Evolutionary conservation across 1,284 basidiomycete species (phyloP).

Genomic region (Ganoderma boninense): DNA sequence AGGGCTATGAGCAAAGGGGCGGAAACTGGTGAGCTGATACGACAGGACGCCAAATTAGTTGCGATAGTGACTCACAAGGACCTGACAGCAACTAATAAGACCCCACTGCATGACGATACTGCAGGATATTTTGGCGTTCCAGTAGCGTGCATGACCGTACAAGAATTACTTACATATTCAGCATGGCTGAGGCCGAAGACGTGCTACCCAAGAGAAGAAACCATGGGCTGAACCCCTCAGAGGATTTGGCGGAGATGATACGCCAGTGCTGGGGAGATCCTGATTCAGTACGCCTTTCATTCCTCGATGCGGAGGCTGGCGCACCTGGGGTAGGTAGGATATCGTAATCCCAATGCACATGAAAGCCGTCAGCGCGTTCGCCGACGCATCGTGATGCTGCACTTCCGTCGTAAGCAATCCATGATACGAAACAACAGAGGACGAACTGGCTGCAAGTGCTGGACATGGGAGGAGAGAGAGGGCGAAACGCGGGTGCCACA

Average conservation of each 20-base stretch:
- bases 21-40: background rate
- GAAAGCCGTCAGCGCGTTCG: slow-evolving; percentile 74
- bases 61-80: slow-evolving; percentile 63
- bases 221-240: slow-evolving; percentile 91
- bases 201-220: slow-evolving; percentile 95
- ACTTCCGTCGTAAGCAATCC: background rate
- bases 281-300: background rate
- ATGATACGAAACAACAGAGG: background rate
- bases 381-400: slow-evolving; percentile 80
- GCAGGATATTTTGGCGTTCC: slow-evolving; percentile 1
- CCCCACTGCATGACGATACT: slow-evolving; percentile 91
- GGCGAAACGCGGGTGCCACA: slow-evolving; percentile 23
- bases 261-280: slow-evolving; percentile 63
- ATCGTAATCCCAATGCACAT: slow-evolving; percentile 85
- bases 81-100: slow-evolving; percentile 83
- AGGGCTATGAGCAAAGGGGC: slow-evolving; percentile 52
- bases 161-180: slow-evolving; percentile 72
- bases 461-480: slow-evolving; percentile 26
- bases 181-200: slow-evolving; percentile 79
- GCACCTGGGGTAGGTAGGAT: slow-evolving; percentile 90
- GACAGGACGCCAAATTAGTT: background rate
- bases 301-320: slow-evolving; percentile 28
- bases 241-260: slow-evolving; percentile 80
- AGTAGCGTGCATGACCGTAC: slow-evolving; percentile 1
- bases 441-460: slow-evolving; percentile 26